A percentile compares a stretch with the other conserved stretches of the same genome.
phyloP scores from a whole-genome alignment of 495 filamentous ascomycete species.

The Chlorociboria aeruginascens region DNA sequence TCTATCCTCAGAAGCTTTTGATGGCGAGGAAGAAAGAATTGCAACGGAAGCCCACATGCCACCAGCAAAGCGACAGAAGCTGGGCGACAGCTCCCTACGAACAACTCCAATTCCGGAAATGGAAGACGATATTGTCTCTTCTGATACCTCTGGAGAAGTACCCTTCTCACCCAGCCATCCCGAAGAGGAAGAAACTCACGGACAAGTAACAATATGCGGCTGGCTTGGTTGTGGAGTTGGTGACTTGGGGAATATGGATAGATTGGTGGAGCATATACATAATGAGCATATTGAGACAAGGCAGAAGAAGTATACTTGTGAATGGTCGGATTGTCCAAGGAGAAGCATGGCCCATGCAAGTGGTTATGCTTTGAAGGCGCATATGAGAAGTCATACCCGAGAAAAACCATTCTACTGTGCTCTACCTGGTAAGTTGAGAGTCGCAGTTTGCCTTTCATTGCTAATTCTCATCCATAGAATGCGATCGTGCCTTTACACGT shows the following conservation, averaged over 20 bases:
- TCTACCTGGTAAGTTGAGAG: conserved; percentile 56
- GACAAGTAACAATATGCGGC: conserved; percentile 79
- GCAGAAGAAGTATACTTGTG: conserved; percentile 80
- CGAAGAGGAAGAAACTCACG: conserved; percentile 70
- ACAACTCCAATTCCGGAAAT: conserved; percentile 29
- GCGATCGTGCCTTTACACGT: conserved; percentile 91
- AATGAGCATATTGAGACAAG: conserved; percentile 69
- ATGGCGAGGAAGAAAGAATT: conserved; percentile 30
- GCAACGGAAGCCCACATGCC: conserved; percentile 28
- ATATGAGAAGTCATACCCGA: conserved; percentile 94
- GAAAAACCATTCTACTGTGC: conserved; percentile 98
- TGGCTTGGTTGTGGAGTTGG: conserved; percentile 80
- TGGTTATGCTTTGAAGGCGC: conserved; percentile 87
- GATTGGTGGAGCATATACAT: conserved; percentile 84
- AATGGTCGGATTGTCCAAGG: conserved; percentile 80
- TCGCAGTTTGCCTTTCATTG: background rate
- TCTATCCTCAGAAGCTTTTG: conserved; percentile 33
- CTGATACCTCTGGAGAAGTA: conserved; percentile 80
- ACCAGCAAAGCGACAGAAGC: conserved; percentile 38
- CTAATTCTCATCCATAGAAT: conserved; percentile 47
- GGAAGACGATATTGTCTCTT: conserved; percentile 30
- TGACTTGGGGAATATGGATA: conserved; percentile 87
- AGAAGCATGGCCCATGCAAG: conserved; percentile 88
- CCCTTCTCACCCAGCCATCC: conserved; percentile 51
- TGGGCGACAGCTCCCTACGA: conserved; percentile 29